Evolutionary conservation across 495 filamentous ascomycete species (phyloP), one percentile per base, ranked within the genome.

Genomic region (Cladorrhinum samala): DNA sequence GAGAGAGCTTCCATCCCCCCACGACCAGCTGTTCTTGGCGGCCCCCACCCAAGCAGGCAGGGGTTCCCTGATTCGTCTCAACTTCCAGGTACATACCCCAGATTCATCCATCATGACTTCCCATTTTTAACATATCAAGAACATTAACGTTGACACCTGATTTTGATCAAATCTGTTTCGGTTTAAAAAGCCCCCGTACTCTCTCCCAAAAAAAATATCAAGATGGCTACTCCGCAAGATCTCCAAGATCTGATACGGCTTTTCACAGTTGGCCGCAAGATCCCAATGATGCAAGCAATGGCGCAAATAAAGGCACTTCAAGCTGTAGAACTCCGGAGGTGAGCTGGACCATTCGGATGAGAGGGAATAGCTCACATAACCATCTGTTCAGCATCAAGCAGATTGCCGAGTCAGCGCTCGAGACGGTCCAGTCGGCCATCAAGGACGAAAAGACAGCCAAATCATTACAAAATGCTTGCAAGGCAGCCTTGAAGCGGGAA

Each of bases 171-270:
- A 16, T 1, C 3, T 37, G 5, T 50, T 19, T 4, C 18, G 5
- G 13, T n/a, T n/a, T n/a, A n/a, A n/a, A n/a, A n/a, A n/a, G n/a
- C n/a, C n/a, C n/a, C n/a, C n/a, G n/a, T n/a, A n/a, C n/a, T n/a
- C 27, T 33, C 27, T 33, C 6, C 11, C 11, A 11, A 33, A 33
- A 11, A 33, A 33, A 33, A 5, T 19, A 33, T 21, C 14, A 53
- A 43, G 17, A 81, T 81, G 77, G 72, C 76, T 7, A 62, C 77
- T 19, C 76, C 75, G 56, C 72, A 78, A 54, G 80, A 87, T 54
- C 71, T 89, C 11, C 84, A 88, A 64, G 73, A 81, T 42, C 73
- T 92, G n/a, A 72, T 92, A 40, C 85, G 87, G 44, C 86, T 93
- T 47, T 77, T 92, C 25, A 85, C 87, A 0, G 82, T 86, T 58